phyloP scores from a whole-genome alignment of 2,329 filamentous ascomycete genomes.

The Camillea tinctor region DNA sequence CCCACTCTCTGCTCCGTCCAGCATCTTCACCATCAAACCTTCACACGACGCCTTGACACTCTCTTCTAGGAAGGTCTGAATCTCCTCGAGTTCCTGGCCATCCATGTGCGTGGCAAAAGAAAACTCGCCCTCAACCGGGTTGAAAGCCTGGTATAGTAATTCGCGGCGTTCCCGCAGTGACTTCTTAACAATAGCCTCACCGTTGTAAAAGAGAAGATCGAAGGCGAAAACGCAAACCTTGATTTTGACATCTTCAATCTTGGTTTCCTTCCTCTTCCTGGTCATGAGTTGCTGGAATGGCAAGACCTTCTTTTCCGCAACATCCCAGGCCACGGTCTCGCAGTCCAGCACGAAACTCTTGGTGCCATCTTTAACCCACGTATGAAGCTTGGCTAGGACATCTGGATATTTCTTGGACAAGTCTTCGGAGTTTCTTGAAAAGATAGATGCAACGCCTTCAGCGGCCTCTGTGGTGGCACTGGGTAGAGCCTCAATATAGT shows the following conservation, averaged over 20 bases:
- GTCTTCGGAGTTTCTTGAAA: conserved; percentile 96
- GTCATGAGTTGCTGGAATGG: conserved; percentile 99
- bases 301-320: conserved; percentile 89
- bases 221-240: conserved; percentile 98
- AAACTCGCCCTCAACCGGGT: conserved; percentile 83
- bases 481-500: conserved; percentile 62
- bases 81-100: conserved; percentile 86
- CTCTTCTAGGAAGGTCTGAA: conserved; percentile 88
- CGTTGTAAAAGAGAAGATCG: conserved; percentile 90
- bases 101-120: conserved; percentile 84
- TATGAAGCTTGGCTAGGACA: conserved; percentile 81
- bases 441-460: conserved; percentile 83
- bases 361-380: conserved; percentile 86
- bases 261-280: conserved; percentile 94
- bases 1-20: conserved; percentile 86
- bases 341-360: conserved; percentile 98
- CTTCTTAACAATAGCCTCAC: conserved; percentile 84
- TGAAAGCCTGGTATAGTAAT: conserved; percentile 71
- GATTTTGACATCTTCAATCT: conserved; percentile 90
- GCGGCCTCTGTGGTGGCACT: conserved; percentile 64
- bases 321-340: conserved; percentile 96
- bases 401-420: conserved; percentile 97
- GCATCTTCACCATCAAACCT: conserved; percentile 99
- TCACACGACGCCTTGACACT: conserved; percentile 95
- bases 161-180: conserved; percentile 79